Conservation (phyloP, 176 grass and related monocot genomes). For the Juncus effusus region DNA sequence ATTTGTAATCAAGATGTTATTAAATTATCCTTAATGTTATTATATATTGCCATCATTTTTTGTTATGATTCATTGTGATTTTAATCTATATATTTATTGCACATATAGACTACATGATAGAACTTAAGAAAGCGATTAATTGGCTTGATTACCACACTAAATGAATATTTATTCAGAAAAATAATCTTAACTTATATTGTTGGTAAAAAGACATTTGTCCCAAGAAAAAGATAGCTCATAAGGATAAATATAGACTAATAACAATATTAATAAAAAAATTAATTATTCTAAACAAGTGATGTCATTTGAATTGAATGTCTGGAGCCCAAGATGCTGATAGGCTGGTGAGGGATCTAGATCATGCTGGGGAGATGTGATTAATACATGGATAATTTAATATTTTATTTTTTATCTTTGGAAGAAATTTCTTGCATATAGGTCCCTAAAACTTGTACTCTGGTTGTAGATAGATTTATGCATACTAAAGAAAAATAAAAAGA, state of each 20-base stretch:
- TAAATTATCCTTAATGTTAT: no score
- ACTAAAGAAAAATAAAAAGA: background rate
- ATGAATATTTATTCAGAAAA: no score
- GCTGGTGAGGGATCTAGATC: conserved; percentile 28
- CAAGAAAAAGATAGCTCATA: conserved; percentile 21
- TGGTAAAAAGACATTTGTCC: background rate
- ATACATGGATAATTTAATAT: background rate
- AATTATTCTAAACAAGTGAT: conserved; percentile 21
- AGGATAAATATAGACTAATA: no score
- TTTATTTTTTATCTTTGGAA: no score
- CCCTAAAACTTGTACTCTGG: background rate
- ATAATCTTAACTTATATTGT: no score
- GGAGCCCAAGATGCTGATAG: conserved; percentile 29
- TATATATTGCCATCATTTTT: no score
- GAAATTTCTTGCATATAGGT: no score
- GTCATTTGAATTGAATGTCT: conserved; percentile 31
- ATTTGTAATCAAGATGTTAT: background rate
- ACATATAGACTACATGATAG: no score
- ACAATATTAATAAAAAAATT: background rate
- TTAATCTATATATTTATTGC: no score
- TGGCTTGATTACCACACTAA: no score
- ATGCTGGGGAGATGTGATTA: conserved; percentile 10
- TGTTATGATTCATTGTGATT: no score
- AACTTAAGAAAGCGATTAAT: no score
- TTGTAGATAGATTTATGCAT: background rate